Base-by-base conservation (phyloP, 495 filamentous ascomycete species). In the Podospora didyma region DNA sequence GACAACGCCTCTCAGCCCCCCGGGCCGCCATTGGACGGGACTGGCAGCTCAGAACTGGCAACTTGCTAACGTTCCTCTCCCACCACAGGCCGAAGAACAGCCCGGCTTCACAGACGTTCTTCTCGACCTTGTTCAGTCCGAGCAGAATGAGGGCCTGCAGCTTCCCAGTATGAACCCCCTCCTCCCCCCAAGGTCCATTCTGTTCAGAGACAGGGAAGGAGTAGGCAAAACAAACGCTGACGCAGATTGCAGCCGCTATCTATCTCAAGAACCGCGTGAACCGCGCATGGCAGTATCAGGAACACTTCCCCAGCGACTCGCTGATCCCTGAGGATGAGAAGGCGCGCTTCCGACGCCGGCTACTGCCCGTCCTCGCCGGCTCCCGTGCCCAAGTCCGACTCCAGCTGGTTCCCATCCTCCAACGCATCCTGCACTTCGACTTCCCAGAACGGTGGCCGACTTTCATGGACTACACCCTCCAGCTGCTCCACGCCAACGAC, bases 241-340 rank as follows among this genome's bases (percentile, higher is more conserved):
- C 62, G 52, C 52, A 39, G 60, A 41, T 24, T 50, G 44, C 68
- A 98, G 94, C 93, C 62, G 95, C 92, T 67, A 88, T 98, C 57
- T 98, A 97, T 73, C 81, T 98, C 67, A 98, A 98, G 78, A 96
- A 97, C 72, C 87, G 92, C 65, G 88, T 96, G 68, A 90, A 84
- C 68, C 86, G 92, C 65, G 91, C 89, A 53, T 98, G 94, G 94
- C 78, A 86, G 34, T 83, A 81, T 46, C 79, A 81, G 65, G 90
- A 96, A 62, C 89, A 96, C 63, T 77, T 79, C 62, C 80, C 74
- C 51, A 64, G 77, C 66, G 75, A 82, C 73, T 67, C 83, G 76
- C 64, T 84, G 46, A 94, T 98, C 69, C 79, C 88, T 54, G 93
- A 97, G 63, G 83, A 88, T 58, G 94, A 95, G 72, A 96, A 96